These are phyloP conservation scores for Solanum bukasovii DNA, from an alignment of 257 asterid species.

Conservation along the genomic window DNA sequence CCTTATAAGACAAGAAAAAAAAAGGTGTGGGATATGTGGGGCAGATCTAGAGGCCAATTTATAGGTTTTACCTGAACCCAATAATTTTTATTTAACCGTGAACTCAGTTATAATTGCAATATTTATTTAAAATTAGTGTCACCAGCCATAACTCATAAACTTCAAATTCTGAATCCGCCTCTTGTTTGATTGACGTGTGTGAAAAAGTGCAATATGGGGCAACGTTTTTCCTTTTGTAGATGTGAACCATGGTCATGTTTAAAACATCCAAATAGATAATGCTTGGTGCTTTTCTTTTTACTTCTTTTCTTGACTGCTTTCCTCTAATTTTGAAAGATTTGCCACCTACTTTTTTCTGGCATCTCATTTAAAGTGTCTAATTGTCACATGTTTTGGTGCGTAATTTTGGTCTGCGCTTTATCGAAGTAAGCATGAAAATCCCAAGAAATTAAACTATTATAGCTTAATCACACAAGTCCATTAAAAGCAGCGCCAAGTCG, in stretches of 20 bases:
- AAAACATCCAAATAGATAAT: neutral
- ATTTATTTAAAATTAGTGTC: neutral
- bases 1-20: neutral
- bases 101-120: neutral
- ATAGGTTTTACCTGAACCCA: neutral
- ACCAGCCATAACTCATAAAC: neutral
- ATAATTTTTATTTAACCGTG: neutral
- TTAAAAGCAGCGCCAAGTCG: slow-evolving; percentile 13
- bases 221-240: neutral
- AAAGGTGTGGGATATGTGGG: neutral
- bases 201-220: neutral
- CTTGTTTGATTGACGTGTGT: rapidly evolving
- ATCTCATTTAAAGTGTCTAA: slow-evolving; percentile 19
- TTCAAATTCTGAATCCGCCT: neutral
- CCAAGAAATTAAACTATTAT: slow-evolving; percentile 14
- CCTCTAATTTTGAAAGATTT: neutral
- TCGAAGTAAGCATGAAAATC: slow-evolving; percentile 26
- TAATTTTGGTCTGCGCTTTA: slow-evolving; percentile 13
- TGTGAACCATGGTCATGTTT: neutral
- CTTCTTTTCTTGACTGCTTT: neutral
- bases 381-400: slow-evolving; percentile 17
- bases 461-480: slow-evolving; percentile 13
- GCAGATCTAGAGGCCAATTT: neutral
- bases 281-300: neutral
- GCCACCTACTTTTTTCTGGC: slow-evolving; percentile 4